Conservation (phyloP, 495 filamentous ascomycete species). For the Podospora pseudopauciseta region DNA sequence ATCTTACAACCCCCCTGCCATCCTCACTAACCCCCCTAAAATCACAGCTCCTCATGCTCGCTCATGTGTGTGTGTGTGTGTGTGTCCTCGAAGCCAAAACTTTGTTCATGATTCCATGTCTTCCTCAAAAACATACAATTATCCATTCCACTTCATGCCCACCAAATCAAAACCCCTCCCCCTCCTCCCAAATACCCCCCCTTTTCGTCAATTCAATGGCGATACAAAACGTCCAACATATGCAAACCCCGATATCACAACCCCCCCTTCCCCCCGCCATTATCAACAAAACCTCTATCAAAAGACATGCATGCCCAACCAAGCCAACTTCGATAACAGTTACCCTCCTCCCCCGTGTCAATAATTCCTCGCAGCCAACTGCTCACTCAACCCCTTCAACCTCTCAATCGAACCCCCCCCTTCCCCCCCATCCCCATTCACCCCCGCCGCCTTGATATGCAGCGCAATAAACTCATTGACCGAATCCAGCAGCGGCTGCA, state of each 20-base stretch:
- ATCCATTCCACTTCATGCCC: neutral
- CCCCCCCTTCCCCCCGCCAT: no score
- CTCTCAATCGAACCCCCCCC: constrained; percentile 49
- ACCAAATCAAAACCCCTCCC: neutral
- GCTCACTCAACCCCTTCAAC: constrained; percentile 53
- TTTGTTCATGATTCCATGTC: no score
- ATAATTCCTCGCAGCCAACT: constrained; percentile 18
- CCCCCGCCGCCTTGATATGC: constrained; percentile 68
- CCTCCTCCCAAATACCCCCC: no score
- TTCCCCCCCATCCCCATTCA: constrained; percentile 36
- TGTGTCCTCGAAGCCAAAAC: no score
- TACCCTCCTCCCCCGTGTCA: neutral
- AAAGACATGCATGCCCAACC: neutral
- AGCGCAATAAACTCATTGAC: constrained; percentile 81
- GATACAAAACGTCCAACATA: neutral
- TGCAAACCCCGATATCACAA: neutral
- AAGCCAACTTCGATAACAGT: neutral
- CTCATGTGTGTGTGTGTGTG: no score
- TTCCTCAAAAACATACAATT: neutral
- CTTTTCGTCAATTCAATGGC: neutral
- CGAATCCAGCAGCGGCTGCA: constrained; percentile 66
- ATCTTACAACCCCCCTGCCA: no score
- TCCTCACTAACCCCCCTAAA: no score
- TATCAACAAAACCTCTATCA: no score
- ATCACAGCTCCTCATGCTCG: no score